Evolutionary conservation across 2,329 filamentous ascomycete genomes (phyloP).

Genomic region (Alternaria triticina): DNA sequence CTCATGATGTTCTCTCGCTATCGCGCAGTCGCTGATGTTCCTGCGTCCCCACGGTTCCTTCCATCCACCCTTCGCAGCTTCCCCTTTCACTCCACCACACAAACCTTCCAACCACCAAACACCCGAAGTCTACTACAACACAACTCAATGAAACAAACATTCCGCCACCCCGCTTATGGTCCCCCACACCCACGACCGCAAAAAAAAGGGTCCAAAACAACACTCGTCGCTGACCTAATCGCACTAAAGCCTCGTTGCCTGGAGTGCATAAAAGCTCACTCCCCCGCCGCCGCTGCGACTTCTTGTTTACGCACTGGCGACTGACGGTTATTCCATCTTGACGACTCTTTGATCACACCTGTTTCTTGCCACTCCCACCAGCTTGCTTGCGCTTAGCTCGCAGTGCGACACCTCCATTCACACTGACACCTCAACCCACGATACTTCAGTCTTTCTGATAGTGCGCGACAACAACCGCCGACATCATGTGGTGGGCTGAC

Average conservation of each 20-base stretch:
- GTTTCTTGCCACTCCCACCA: neutral
- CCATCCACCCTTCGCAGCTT: neutral
- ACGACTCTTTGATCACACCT: neutral
- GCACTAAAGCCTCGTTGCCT: neutral
- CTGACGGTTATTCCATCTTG: neutral
- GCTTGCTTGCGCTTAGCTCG: neutral
- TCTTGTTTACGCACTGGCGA: neutral
- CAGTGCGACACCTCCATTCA: neutral
- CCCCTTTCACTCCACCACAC: neutral
- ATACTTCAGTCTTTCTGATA: neutral
- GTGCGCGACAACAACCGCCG: neutral
- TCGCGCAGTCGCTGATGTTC: neutral
- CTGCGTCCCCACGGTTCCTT: neutral
- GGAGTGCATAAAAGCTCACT: neutral
- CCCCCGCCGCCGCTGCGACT: neutral
- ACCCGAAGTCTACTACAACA: neutral
- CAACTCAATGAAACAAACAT: neutral
- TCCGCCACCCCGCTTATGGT: neutral
- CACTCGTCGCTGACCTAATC: neutral
- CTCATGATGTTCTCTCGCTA: neutral
- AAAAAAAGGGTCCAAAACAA: neutral
- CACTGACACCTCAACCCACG: neutral
- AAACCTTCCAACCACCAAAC: neutral
- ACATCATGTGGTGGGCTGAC: conserved; percentile 2
- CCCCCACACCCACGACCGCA: neutral